Evolutionary conservation across 2,329 filamentous ascomycete species (phyloP).

Genomic region (Hymenoscyphus fructigenus): DNA sequence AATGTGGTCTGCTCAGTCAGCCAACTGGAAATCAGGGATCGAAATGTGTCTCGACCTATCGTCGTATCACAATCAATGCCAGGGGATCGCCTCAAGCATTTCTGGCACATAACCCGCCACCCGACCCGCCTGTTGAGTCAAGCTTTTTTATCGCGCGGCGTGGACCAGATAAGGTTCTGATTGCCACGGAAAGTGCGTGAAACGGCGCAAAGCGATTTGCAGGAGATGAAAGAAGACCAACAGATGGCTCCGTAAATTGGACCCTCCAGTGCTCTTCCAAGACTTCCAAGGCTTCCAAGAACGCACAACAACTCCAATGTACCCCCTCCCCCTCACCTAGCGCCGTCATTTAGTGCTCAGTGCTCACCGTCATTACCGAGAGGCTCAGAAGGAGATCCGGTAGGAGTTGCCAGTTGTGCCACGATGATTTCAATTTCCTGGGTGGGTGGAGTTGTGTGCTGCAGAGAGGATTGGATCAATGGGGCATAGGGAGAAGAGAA

Average conservation of each 20-base stretch:
- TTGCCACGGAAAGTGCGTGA: not conserved
- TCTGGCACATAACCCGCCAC: not conserved
- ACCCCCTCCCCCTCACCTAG: not conserved
- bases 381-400: conserved; percentile 2
- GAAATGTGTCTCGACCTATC: conserved; percentile 1
- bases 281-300: not conserved
- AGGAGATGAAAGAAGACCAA: conserved; percentile 2
- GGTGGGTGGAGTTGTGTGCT: not conserved
- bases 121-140: conserved; percentile 8
- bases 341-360: conserved; percentile 4
- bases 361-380: conserved; percentile 2
- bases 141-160: conserved; percentile 9
- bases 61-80: not conserved
- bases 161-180: conserved; percentile 8
- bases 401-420: not conserved
- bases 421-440: not conserved
- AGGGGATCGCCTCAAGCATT: conserved; percentile 9
- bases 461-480: not conserved
- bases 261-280: conserved; percentile 4
- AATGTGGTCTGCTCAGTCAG: not conserved
- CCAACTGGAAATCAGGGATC: not conserved
- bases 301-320: not conserved
- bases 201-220: not conserved
- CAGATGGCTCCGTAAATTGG: not conserved
- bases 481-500: not conserved